Evolutionary conservation across 129 eudicot species (phyloP).

Genomic region (Smallanthus sonchifolius): DNA sequence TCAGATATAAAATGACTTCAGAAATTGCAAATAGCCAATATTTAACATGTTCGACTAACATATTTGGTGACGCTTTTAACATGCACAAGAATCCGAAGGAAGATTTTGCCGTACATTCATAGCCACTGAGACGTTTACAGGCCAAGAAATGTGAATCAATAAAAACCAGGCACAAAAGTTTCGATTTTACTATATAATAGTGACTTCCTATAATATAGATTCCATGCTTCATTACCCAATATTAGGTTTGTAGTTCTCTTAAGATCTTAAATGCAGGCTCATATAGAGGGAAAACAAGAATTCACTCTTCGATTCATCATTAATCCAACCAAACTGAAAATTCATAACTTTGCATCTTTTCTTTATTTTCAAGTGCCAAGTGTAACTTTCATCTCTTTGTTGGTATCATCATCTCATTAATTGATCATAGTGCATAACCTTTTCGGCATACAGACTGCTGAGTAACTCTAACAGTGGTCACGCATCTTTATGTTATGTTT

Average conservation of each 20-base stretch:
- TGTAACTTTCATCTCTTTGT: not conserved
- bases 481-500: not conserved
- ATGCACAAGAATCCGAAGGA: not conserved
- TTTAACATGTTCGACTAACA: not conserved
- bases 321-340: not conserved
- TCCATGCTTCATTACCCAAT: not conserved
- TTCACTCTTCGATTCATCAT: not conserved
- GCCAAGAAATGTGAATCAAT: not conserved
- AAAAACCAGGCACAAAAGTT: not conserved
- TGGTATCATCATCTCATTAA: not conserved
- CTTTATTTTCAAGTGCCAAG: slow-evolving; percentile 2
- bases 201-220: not conserved
- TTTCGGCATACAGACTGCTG: not conserved
- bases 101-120: not conserved
- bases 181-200: not conserved
- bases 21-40: not conserved
- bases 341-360: not conserved
- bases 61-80: not conserved
- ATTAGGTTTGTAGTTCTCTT: not conserved
- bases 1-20: not conserved
- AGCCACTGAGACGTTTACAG: not conserved
- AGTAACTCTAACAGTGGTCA: not conserved
- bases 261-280: not conserved
- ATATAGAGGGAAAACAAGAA: not conserved
- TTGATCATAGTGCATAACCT: not conserved